Conservation (phyloP, 306 rosid genomes). For the Cicer bijugum region DNA sequence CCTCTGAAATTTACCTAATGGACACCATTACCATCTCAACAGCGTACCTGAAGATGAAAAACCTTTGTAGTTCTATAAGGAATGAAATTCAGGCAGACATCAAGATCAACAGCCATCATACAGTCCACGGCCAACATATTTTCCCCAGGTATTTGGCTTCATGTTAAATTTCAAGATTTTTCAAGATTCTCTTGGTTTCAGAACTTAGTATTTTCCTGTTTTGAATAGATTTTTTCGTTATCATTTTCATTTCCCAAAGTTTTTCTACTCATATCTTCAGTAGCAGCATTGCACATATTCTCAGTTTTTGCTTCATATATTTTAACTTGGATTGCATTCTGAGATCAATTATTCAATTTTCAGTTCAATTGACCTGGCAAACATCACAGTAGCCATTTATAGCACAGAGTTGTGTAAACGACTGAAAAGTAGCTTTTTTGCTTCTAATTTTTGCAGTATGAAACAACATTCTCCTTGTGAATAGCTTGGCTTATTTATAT, state of each 20-base stretch:
- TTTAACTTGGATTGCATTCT: conserved; percentile 43
- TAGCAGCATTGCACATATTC: conserved; percentile 12
- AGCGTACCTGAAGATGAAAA: conserved; percentile 89
- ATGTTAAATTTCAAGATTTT: conserved; percentile 13
- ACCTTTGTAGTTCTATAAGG: conserved; percentile 66
- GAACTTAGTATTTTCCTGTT: conserved; percentile 18
- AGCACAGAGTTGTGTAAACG: conserved; percentile 82
- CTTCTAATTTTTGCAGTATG: no score
- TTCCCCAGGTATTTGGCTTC: conserved; percentile 76
- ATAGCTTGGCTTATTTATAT: no score
- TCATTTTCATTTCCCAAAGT: conserved; percentile 4
- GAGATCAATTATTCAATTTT: conserved; percentile 49
- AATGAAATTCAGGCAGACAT: conserved; percentile 92
- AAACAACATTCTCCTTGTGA: no score
- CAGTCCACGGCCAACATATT: conserved; percentile 71
- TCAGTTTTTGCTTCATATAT: background rate
- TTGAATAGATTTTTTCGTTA: background rate
- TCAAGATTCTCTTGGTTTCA: conserved; percentile 8
- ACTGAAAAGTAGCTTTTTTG: conserved; percentile 49
- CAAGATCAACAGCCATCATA: conserved; percentile 76
- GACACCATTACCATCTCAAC: conserved; percentile 84
- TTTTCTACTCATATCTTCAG: background rate
- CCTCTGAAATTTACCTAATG: conserved; percentile 70
- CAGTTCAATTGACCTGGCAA: conserved; percentile 89
- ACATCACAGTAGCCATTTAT: conserved; percentile 88